Evolutionary conservation across 345 rosid genomes (phyloP).

Genomic region (Euphorbia tirucalli): DNA sequence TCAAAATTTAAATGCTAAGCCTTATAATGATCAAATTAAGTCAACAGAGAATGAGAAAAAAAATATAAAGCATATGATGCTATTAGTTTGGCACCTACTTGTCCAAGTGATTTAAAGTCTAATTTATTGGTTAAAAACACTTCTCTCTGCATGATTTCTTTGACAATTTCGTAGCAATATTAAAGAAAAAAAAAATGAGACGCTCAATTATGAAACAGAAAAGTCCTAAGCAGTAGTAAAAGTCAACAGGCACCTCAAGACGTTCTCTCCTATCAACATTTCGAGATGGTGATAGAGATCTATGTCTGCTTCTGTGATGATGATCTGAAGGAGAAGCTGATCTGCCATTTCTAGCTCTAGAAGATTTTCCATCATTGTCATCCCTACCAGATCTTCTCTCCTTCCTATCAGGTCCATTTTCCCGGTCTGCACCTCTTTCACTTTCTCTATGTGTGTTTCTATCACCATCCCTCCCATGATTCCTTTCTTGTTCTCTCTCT

Average conservation of each 20-base stretch:
- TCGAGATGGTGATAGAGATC: conserved; percentile 48
- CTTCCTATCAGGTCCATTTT: conserved; percentile 45
- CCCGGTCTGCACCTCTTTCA: conserved; percentile 40
- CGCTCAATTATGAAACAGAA: no score
- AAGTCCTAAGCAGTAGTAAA: conserved; percentile 25
- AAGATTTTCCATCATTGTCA: conserved; percentile 45
- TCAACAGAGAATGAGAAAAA: background rate
- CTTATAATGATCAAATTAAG: background rate
- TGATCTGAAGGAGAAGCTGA: conserved; percentile 57
- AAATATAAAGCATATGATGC: background rate
- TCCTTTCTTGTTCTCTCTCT: conserved; percentile 14
- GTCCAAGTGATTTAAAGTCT: no score
- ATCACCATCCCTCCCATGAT: conserved; percentile 19
- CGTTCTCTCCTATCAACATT: conserved; percentile 40
- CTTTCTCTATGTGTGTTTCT: conserved; percentile 14
- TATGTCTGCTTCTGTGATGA: conserved; percentile 47
- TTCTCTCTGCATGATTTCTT: no score
- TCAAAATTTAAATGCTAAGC: background rate
- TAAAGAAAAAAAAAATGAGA: no score
- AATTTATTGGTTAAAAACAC: no score
- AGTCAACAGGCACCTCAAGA: conserved; percentile 69
- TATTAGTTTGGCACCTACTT: no score
- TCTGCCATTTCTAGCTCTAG: conserved; percentile 43
- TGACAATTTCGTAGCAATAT: no score
- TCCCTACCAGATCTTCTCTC: conserved; percentile 56